phyloP scores from a whole-genome alignment of 2,329 filamentous ascomycete species.

The Neopestalotiopsis sp. region DNA sequence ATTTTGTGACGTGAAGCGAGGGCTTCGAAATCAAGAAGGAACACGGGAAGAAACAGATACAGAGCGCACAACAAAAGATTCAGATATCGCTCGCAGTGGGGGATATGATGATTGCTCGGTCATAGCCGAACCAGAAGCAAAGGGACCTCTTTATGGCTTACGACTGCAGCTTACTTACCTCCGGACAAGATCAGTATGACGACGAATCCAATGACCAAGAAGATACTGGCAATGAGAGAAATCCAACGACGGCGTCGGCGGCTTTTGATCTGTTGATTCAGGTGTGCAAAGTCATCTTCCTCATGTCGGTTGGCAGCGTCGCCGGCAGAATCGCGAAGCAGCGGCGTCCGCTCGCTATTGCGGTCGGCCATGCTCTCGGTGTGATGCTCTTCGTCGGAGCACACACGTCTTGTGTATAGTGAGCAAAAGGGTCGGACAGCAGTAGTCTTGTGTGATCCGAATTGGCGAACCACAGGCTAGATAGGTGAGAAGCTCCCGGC shows the following conservation, averaged over 20 bases:
- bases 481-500: neutral
- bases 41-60: too few relatives aligned
- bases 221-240: slow-evolving; percentile 33
- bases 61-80: too few relatives aligned
- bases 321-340: slow-evolving; percentile 4
- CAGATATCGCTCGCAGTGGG: too few relatives aligned
- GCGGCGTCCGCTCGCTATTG: slow-evolving; percentile 15
- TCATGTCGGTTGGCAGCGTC: neutral
- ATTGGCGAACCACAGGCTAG: neutral
- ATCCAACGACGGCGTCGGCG: slow-evolving; percentile 37
- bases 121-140: neutral
- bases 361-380: slow-evolving; percentile 10
- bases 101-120: too few relatives aligned
- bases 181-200: slow-evolving; percentile 36
- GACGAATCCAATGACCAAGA: slow-evolving; percentile 36
- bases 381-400: neutral
- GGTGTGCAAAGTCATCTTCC: slow-evolving; percentile 14
- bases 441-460: neutral
- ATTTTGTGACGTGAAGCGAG: too few relatives aligned
- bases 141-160: neutral
- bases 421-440: neutral
- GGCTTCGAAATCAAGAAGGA: too few relatives aligned
- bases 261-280: slow-evolving; percentile 28
- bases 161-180: slow-evolving; percentile 30
- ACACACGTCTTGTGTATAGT: neutral